Conservation (phyloP, 257 asterid genomes). For the Nicotiana knightiana region DNA sequence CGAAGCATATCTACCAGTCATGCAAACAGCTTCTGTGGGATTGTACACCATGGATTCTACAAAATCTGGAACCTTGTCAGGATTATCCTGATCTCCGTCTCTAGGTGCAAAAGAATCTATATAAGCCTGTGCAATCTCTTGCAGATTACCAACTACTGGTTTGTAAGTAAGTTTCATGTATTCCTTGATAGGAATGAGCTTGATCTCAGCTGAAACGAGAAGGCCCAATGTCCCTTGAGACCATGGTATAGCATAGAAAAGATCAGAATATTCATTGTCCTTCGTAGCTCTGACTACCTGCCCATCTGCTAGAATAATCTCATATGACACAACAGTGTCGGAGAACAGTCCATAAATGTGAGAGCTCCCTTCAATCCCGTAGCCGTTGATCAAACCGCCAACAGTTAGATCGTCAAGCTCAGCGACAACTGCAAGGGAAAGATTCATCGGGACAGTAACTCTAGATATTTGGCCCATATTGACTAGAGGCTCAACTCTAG, state of each 20-base stretch:
- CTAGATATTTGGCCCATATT: slow-evolving; percentile 89
- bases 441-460: slow-evolving; percentile 81
- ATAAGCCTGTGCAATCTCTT: slow-evolving; percentile 76
- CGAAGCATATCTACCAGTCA: slow-evolving; percentile 76
- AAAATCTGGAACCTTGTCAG: slow-evolving; percentile 75
- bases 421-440: slow-evolving; percentile 85
- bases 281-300: slow-evolving; percentile 76
- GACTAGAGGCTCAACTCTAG: slow-evolving; percentile 87
- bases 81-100: slow-evolving; percentile 87
- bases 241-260: slow-evolving; percentile 92
- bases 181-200: slow-evolving; percentile 83
- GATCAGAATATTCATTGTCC: slow-evolving; percentile 85
- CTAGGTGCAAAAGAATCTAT: slow-evolving; percentile 77
- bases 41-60: slow-evolving; percentile 81
- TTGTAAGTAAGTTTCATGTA: slow-evolving; percentile 84
- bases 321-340: slow-evolving; percentile 89
- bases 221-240: slow-evolving; percentile 97
- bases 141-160: slow-evolving; percentile 66
- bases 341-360: slow-evolving; percentile 82
- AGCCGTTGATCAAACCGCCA: slow-evolving; percentile 93
- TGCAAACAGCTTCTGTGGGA: slow-evolving; percentile 70
- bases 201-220: slow-evolving; percentile 91
- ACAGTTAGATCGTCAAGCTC: slow-evolving; percentile 96
- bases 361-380: slow-evolving; percentile 95
- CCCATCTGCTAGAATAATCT: slow-evolving; percentile 82